These are phyloP conservation scores for Ceratocystis variospora DNA, from an alignment of 2,329 filamentous ascomycete genomes.

Conservation along the genomic window DNA sequence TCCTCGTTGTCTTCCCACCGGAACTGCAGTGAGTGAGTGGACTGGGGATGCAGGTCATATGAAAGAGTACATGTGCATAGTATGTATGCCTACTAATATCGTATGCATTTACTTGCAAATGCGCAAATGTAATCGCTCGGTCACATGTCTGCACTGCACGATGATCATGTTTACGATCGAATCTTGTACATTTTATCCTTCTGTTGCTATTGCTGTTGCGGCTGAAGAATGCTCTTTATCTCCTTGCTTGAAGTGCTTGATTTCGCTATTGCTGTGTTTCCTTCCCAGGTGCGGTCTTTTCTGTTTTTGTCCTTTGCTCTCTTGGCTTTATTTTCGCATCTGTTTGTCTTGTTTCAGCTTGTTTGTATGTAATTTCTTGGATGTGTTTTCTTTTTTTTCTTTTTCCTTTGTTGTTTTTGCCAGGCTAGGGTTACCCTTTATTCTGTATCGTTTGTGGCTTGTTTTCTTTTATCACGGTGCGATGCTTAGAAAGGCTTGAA, in stretches of 20 bases:
- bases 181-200: background rate
- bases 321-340: constrained; percentile 4
- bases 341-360: background rate
- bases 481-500: background rate
- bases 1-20: background rate
- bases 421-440: background rate
- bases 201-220: background rate
- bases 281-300: background rate
- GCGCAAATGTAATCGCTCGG: background rate
- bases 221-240: background rate
- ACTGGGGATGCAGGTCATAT: too few relatives aligned
- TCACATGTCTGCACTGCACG: background rate
- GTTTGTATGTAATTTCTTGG: constrained; percentile 5
- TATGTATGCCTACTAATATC: background rate
- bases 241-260: constrained; percentile 8
- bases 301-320: constrained; percentile 1
- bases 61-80: background rate
- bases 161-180: background rate
- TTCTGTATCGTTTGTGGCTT: background rate
- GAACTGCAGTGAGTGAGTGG: background rate
- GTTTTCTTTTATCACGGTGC: background rate
- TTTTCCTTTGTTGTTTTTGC: background rate
- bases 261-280: constrained; percentile 12
- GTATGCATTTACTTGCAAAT: background rate
- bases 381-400: background rate